Percentiles rank a stretch among this genome's conserved stretches.
Conservation (phyloP, 495 filamentous ascomycete species). For the Saxophila tyrrhenica region DNA sequence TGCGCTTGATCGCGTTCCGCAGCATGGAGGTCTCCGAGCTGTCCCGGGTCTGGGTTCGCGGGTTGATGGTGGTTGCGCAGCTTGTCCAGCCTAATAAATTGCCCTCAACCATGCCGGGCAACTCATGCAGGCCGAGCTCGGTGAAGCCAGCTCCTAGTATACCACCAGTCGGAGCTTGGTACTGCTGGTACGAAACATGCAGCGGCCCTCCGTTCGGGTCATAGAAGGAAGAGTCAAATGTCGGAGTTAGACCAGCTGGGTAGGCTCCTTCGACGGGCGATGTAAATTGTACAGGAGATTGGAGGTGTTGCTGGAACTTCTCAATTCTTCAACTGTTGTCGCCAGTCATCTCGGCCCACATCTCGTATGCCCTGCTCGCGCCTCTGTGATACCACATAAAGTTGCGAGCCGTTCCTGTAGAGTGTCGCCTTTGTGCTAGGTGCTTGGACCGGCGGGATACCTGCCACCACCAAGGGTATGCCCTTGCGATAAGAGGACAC, state of each 20-base stretch:
- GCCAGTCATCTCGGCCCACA: conserved; percentile 47
- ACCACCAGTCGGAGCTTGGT: conserved; percentile 34
- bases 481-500: too few species aligned
- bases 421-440: too few species aligned
- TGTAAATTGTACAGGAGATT: too few species aligned
- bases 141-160: conserved; percentile 27
- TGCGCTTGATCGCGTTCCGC: conserved; percentile 20
- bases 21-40: conserved; percentile 36
- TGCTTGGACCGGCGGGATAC: too few species aligned
- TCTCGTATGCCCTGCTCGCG: conserved; percentile 34
- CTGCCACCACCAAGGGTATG: too few species aligned
- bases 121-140: conserved; percentile 30
- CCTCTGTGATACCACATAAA: conserved; percentile 26
- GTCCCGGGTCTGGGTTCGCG: conserved; percentile 25
- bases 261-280: too few species aligned
- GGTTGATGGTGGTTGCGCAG: conserved; percentile 27
- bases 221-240: too few species aligned
- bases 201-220: too few species aligned
- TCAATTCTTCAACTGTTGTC: too few species aligned
- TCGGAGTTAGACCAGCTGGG: too few species aligned
- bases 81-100: conserved; percentile 27
- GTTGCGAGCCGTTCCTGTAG: conserved; percentile 19
- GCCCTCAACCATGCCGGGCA: conserved; percentile 24
- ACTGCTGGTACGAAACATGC: conserved; percentile 41
- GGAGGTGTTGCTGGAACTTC: too few species aligned